phyloP scores from a whole-genome alignment of 371 early-diverging fungal genomes.

The Mortierella sp. region DNA sequence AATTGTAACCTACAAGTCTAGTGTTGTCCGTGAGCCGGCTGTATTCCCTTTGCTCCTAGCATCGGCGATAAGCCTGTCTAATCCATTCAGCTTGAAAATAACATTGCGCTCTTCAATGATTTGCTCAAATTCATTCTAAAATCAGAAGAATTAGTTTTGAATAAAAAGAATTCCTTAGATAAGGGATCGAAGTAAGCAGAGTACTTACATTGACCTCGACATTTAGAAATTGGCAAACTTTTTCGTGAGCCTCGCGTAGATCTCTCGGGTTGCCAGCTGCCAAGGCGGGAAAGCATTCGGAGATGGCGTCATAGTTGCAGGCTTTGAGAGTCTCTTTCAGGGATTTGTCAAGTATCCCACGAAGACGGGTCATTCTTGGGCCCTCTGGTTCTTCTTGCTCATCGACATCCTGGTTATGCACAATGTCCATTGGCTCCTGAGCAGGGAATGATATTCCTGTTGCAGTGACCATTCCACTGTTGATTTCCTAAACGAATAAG shows the following conservation, averaged over 20 bases:
- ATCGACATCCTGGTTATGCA: slow-evolving; percentile 12
- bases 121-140: slow-evolving; percentile 52
- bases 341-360: slow-evolving; percentile 45
- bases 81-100: slow-evolving; percentile 44
- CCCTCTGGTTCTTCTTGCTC: slow-evolving; percentile 46
- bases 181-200: neutral
- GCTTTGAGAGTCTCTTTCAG: slow-evolving; percentile 42
- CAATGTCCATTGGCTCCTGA: slow-evolving; percentile 18
- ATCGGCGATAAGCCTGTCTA: slow-evolving; percentile 43
- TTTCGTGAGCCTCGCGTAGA: slow-evolving; percentile 39
- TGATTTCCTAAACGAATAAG: neutral
- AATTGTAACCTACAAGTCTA: slow-evolving; percentile 35
- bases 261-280: slow-evolving; percentile 28
- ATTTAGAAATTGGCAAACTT: slow-evolving; percentile 43
- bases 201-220: slow-evolving; percentile 43
- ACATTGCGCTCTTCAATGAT: slow-evolving; percentile 47
- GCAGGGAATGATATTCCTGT: slow-evolving; percentile 1
- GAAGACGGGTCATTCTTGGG: slow-evolving; percentile 47
- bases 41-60: slow-evolving; percentile 41
- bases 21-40: slow-evolving; percentile 38
- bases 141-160: neutral
- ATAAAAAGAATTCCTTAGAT: neutral
- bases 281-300: slow-evolving; percentile 39
- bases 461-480: neutral
- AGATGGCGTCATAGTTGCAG: slow-evolving; percentile 42